Percentiles rank a stretch among this genome's conserved stretches.
These are phyloP conservation scores for Opeltia flavorubescens DNA, from an alignment of 495 filamentous ascomycete genomes.

Conservation along the genomic window DNA sequence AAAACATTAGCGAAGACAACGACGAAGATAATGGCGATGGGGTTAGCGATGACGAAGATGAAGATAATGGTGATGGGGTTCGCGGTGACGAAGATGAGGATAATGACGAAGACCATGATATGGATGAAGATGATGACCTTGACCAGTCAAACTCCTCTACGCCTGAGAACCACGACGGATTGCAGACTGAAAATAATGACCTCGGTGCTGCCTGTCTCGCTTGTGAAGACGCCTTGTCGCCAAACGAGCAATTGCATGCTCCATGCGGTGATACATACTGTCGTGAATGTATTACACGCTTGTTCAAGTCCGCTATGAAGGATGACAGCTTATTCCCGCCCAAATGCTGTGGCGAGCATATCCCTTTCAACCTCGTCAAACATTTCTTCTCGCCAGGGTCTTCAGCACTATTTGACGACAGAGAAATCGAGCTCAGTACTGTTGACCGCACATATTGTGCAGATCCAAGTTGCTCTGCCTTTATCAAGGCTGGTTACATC, in stretches of 20 bases:
- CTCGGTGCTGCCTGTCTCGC: neutral
- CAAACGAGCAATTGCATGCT: neutral
- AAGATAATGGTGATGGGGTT: too few relatives aligned
- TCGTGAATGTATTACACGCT: constrained; percentile 16
- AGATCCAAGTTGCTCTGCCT: constrained; percentile 17
- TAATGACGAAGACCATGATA: too few relatives aligned
- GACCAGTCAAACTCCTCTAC: too few relatives aligned
- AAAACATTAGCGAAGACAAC: too few relatives aligned
- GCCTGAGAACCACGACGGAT: too few relatives aligned
- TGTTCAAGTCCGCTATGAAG: constrained; percentile 19
- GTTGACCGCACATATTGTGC: constrained; percentile 21
- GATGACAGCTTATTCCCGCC: constrained; percentile 26
- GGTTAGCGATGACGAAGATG: too few relatives aligned
- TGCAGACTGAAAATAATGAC: neutral
- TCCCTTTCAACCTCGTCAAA: constrained; percentile 11
- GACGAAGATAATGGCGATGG: too few relatives aligned
- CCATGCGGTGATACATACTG: constrained; percentile 28
- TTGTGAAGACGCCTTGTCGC: neutral
- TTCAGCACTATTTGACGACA: constrained; percentile 8
- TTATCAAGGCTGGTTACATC: constrained; percentile 8
- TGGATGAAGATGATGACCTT: too few relatives aligned
- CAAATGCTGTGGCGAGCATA: constrained; percentile 22
- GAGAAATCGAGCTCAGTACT: constrained; percentile 17
- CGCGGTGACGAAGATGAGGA: too few relatives aligned
- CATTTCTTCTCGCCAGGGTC: constrained; percentile 10